phyloP scores from a whole-genome alignment of 2,329 filamentous ascomycete genomes.

The Knufia petricola region DNA sequence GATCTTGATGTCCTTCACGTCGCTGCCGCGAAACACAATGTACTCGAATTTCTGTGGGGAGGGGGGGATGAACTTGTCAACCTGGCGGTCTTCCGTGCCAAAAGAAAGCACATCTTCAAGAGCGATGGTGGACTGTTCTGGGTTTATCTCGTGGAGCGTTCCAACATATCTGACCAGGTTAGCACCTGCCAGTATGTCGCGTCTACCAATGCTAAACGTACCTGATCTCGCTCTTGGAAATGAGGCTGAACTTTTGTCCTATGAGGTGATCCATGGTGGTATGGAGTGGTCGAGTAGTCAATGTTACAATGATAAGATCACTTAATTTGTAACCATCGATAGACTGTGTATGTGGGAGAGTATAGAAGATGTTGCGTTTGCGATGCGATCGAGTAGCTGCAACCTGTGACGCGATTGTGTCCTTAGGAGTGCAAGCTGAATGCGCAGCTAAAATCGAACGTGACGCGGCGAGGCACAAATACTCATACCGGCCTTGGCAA shows the following conservation, averaged over 20 bases:
- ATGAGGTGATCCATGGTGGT: conserved; percentile 40
- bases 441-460: background rate
- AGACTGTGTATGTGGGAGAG: background rate
- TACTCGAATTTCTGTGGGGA: conserved; percentile 93
- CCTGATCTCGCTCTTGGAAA: conserved; percentile 96
- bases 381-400: background rate
- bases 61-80: conserved; percentile 69
- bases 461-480: background rate
- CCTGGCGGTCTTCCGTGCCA: conserved; percentile 83
- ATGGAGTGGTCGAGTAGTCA: too few relatives aligned
- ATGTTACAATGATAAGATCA: too few relatives aligned
- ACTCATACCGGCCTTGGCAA: conserved; percentile 4
- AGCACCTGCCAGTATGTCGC: conserved; percentile 14
- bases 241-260: conserved; percentile 81
- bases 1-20: conserved; percentile 95
- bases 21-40: conserved; percentile 95
- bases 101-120: conserved; percentile 92
- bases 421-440: too few relatives aligned
- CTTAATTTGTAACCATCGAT: conserved; percentile 11
- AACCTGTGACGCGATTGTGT: too few relatives aligned
- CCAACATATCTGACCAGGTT: conserved; percentile 69
- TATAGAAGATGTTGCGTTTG: background rate
- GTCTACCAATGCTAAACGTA: conserved; percentile 33
- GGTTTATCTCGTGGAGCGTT: conserved; percentile 94
- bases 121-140: conserved; percentile 90